These are phyloP conservation scores for Baorangia bicolor DNA, from an alignment of 768 basidiomycete species.

Conservation along the genomic window DNA sequence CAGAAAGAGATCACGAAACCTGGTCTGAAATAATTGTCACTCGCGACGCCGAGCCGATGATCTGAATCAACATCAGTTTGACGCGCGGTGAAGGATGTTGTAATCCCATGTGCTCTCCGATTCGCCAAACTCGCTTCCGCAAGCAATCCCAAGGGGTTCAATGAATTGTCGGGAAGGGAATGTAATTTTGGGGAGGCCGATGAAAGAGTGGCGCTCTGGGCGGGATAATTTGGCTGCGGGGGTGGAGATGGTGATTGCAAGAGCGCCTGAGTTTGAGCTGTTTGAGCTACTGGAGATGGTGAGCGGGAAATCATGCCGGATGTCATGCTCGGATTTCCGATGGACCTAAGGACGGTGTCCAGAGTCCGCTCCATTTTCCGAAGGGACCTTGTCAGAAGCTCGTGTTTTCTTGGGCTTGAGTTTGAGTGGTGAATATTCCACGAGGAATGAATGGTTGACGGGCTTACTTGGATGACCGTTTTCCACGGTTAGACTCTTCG, in stretches of 20 bases:
- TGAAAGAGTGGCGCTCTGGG: slow-evolving; percentile 19
- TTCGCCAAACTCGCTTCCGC: slow-evolving; percentile 87
- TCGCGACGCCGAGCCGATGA: slow-evolving; percentile 73
- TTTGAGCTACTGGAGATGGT: slow-evolving; percentile 63
- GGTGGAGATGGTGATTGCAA: slow-evolving; percentile 52
- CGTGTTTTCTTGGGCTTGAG: slow-evolving; percentile 67
- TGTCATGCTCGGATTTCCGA: slow-evolving; percentile 78
- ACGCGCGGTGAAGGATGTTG: slow-evolving; percentile 41
- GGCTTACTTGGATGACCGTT: slow-evolving; percentile 76
- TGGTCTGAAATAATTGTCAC: slow-evolving; percentile 89
- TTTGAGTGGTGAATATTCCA: slow-evolving; percentile 31
- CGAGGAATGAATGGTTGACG: slow-evolving; percentile 9
- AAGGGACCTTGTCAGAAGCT: slow-evolving; percentile 74
- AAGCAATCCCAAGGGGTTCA: slow-evolving; percentile 90
- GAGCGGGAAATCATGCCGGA: slow-evolving; percentile 82
- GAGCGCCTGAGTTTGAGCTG: slow-evolving; percentile 52
- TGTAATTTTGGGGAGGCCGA: slow-evolving; percentile 82
- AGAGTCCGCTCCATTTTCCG: slow-evolving; percentile 91
- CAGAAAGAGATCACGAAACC: slow-evolving; percentile 44
- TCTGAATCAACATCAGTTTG: slow-evolving; percentile 37
- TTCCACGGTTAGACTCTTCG: slow-evolving; percentile 95
- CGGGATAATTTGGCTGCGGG: slow-evolving; percentile 38
- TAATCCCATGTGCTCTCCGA: slow-evolving; percentile 54
- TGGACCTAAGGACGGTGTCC: slow-evolving; percentile 87
- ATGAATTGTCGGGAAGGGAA: slow-evolving; percentile 84